phyloP scores from a whole-genome alignment of 176 grass and related monocot genomes.

The Aegilops speltoides region DNA sequence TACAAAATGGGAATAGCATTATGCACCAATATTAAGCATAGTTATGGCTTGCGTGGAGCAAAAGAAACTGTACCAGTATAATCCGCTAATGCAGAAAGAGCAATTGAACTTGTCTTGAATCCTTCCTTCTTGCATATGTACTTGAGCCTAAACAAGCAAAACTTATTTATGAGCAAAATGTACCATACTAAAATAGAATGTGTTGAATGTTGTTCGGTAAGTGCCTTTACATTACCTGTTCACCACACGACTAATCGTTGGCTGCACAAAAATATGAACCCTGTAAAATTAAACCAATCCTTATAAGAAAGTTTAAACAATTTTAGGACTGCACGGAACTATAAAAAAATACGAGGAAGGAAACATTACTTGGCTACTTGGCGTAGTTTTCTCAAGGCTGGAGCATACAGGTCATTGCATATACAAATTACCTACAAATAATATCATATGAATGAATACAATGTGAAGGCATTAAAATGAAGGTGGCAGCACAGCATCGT shows the following conservation, averaged over 20 bases:
- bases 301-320: slow-evolving; percentile 21
- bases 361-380: slow-evolving; percentile 92
- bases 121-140: slow-evolving; percentile 89
- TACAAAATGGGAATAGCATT: slow-evolving; percentile 14
- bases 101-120: slow-evolving; percentile 84
- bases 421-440: slow-evolving; percentile 89
- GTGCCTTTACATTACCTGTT: slow-evolving; percentile 63
- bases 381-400: slow-evolving; percentile 92
- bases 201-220: slow-evolving; percentile 4
- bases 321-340: background rate
- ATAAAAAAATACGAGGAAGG: slow-evolving; percentile 12
- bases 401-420: slow-evolving; percentile 98
- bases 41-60: slow-evolving; percentile 14
- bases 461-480: slow-evolving; percentile 17
- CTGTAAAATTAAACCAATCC: slow-evolving; percentile 56
- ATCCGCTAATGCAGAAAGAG: slow-evolving; percentile 88
- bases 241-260: slow-evolving; percentile 83
- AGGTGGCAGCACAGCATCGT: background rate
- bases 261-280: slow-evolving; percentile 86
- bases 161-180: slow-evolving; percentile 19
- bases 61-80: slow-evolving; percentile 67
- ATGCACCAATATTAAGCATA: slow-evolving; percentile 20
- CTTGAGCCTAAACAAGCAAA: slow-evolving; percentile 67
- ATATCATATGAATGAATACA: slow-evolving; percentile 18
- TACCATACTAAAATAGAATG: slow-evolving; percentile 14